Conservation (phyloP, 2,329 filamentous ascomycete species). For the Pyrenochaeta sp. region DNA sequence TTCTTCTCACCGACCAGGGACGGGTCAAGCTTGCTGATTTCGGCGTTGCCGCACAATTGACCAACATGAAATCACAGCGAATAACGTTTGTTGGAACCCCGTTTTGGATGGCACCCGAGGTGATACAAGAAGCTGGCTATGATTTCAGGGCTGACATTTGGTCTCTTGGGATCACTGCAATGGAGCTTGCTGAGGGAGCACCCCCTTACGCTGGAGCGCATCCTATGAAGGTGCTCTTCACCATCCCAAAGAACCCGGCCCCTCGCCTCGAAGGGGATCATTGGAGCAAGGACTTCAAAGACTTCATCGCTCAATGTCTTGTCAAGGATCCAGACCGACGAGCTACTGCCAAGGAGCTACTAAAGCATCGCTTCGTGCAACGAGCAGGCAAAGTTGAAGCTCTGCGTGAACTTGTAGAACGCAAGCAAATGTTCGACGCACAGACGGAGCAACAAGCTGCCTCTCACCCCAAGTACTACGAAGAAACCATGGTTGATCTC, state of each 20-base stretch:
- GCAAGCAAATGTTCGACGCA: constrained; percentile 82
- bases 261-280: constrained; percentile 80
- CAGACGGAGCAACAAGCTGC: constrained; percentile 63
- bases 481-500: constrained; percentile 85
- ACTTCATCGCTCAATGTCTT: constrained; percentile 89
- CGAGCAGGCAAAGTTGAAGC: constrained; percentile 87
- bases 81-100: constrained; percentile 93
- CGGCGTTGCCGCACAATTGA: constrained; percentile 93
- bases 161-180: constrained; percentile 92
- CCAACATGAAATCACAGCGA: constrained; percentile 95
- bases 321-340: constrained; percentile 89
- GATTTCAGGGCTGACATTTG: constrained; percentile 98
- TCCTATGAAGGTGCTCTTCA: constrained; percentile 96
- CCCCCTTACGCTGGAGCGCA: constrained; percentile 95
- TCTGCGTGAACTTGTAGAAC: constrained; percentile 84
- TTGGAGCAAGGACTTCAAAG: constrained; percentile 90
- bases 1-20: constrained; percentile 87
- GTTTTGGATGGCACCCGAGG: constrained; percentile 99
- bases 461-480: constrained; percentile 83
- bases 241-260: constrained; percentile 90
- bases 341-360: constrained; percentile 83
- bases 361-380: constrained; percentile 88
- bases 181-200: constrained; percentile 89
- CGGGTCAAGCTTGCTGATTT: constrained; percentile 98
- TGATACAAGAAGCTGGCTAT: constrained; percentile 97